phyloP scores from a whole-genome alignment of 441 rosid species.

The Gossypium gossypioides region DNA sequence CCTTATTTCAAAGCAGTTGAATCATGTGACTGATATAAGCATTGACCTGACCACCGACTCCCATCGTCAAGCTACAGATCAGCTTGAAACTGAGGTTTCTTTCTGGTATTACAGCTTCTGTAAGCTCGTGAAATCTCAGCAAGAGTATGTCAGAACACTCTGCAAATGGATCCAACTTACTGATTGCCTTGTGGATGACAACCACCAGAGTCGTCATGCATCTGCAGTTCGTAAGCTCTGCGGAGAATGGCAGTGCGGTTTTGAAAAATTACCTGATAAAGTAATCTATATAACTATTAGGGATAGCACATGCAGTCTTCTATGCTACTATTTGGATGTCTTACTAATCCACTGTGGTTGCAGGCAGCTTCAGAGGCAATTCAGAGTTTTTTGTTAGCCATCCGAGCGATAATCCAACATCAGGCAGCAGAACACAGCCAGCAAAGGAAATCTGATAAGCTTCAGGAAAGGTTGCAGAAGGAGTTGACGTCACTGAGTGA shows the following conservation, averaged over 20 bases:
- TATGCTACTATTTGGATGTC: neutral
- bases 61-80: conserved; percentile 65
- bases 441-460: conserved; percentile 52
- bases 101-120: conserved; percentile 76
- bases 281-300: conserved; percentile 23
- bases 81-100: conserved; percentile 43
- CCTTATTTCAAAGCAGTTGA: conserved; percentile 61
- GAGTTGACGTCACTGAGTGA: conserved; percentile 51
- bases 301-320: neutral
- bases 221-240: conserved; percentile 56
- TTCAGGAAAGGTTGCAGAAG: conserved; percentile 69
- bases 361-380: conserved; percentile 73
- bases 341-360: conserved; percentile 4
- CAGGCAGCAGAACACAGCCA: conserved; percentile 52
- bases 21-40: conserved; percentile 41
- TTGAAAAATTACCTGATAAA: conserved; percentile 72
- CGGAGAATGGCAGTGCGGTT: conserved; percentile 54
- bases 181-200: conserved; percentile 40
- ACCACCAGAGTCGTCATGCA: conserved; percentile 35
- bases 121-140: conserved; percentile 54
- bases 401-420: conserved; percentile 47
- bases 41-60: conserved; percentile 52
- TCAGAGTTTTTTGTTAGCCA: conserved; percentile 52
- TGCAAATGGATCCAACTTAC: conserved; percentile 56
- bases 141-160: conserved; percentile 61